A percentile compares a stretch with the other conserved stretches of the same genome.
phyloP scores from a whole-genome alignment of 176 grass and related monocot genomes.

The Bonia amplexicaulis region DNA sequence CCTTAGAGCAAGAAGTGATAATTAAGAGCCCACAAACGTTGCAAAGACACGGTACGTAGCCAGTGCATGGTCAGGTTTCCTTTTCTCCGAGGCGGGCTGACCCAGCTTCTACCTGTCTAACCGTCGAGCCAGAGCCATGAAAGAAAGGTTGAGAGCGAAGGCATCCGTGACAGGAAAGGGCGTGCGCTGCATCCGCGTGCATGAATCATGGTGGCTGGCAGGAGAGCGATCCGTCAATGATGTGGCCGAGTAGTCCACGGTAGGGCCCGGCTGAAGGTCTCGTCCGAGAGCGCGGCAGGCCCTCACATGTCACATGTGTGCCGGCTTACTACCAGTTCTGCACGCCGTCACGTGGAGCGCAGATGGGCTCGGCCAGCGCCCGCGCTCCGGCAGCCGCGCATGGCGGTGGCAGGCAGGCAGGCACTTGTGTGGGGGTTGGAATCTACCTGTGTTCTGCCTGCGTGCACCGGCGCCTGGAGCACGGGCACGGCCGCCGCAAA shows the following conservation, averaged over 20 bases:
- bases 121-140: not conserved
- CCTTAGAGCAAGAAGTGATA: too few species aligned
- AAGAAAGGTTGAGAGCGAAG: not conserved
- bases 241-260: slow-evolving; percentile 23
- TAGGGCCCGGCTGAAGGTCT: not conserved
- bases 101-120: not conserved
- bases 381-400: not conserved
- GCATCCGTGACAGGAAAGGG: not conserved
- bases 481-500: not conserved
- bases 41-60: too few species aligned
- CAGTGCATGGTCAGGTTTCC: too few species aligned
- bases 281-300: not conserved
- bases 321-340: not conserved
- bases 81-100: too few species aligned
- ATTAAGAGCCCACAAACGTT: too few species aligned
- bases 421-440: not conserved
- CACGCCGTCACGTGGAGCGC: slow-evolving; percentile 4
- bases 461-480: not conserved
- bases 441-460: not conserved
- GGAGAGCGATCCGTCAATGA: not conserved
- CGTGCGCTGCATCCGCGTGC: not conserved
- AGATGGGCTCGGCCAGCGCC: not conserved
- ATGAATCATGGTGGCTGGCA: not conserved
- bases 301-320: slow-evolving; percentile 1
- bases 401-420: not conserved